A percentile compares a stretch with the other conserved stretches of the same genome.
phyloP scores from a whole-genome alignment of 371 early-diverging fungal genomes.

The Saksenaea vasiformis region DNA sequence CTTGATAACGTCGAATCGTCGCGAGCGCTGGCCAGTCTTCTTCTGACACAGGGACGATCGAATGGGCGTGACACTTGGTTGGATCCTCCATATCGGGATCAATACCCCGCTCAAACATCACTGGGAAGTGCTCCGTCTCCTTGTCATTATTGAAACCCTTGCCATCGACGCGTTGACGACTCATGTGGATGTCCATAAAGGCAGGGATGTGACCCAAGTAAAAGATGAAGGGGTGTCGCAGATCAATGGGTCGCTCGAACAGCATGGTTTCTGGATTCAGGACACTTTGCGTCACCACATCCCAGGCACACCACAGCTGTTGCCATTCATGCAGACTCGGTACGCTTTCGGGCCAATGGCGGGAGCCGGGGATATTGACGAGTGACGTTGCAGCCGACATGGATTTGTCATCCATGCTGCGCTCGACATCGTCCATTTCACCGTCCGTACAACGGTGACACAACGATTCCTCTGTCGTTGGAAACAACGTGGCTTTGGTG shows the following conservation, averaged over 20 bases:
- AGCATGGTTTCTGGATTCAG: slow-evolving; percentile 57
- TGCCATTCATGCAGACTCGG: slow-evolving; percentile 72
- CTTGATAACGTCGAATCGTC: slow-evolving; percentile 67
- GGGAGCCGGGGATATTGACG: slow-evolving; percentile 1
- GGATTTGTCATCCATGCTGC: not conserved
- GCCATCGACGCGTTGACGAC: slow-evolving; percentile 56
- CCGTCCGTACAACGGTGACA: not conserved
- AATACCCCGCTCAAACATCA: slow-evolving; percentile 92
- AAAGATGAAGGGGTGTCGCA: slow-evolving; percentile 90
- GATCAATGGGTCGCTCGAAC: slow-evolving; percentile 73
- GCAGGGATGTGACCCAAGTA: slow-evolving; percentile 90
- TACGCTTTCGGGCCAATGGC: slow-evolving; percentile 33
- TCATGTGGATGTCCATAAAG: slow-evolving; percentile 84
- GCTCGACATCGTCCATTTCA: not conserved
- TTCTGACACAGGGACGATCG: slow-evolving; percentile 65
- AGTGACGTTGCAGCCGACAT: not conserved
- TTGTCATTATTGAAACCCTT: slow-evolving; percentile 34
- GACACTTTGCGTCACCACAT: slow-evolving; percentile 66
- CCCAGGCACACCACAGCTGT: slow-evolving; percentile 84
- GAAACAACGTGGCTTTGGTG: slow-evolving; percentile 11
- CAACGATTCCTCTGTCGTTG: slow-evolving; percentile 6
- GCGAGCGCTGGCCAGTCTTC: slow-evolving; percentile 72
- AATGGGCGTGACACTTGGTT: slow-evolving; percentile 77
- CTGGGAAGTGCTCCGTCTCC: slow-evolving; percentile 63
- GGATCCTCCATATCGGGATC: slow-evolving; percentile 90